Percentiles rank a stretch among this genome's conserved stretches.
Conservation (phyloP, 805 yeast species). For the Danielozyma ontarioensis region DNA sequence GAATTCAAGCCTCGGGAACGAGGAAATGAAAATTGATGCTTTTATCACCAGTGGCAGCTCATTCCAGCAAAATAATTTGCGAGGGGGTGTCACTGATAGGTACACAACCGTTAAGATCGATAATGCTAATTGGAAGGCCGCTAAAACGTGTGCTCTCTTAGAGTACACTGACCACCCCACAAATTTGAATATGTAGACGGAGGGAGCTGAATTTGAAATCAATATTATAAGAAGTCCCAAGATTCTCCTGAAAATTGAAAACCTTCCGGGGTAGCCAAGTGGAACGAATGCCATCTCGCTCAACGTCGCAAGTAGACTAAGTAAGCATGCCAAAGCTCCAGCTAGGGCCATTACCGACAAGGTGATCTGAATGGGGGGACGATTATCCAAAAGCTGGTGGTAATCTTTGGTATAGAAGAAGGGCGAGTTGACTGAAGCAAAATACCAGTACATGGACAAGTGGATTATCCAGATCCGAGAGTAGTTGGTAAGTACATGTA, state of each 20-base stretch:
- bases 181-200: slow-evolving; percentile 24
- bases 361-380: slow-evolving; percentile 41
- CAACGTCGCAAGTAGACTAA: slow-evolving; percentile 20
- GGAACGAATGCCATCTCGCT: slow-evolving; percentile 22
- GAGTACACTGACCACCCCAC: slow-evolving; percentile 20
- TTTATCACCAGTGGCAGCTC: slow-evolving; percentile 6
- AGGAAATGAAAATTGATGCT: slow-evolving; percentile 12
- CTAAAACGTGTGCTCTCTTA: slow-evolving; percentile 16
- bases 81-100: slow-evolving; percentile 23
- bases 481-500: slow-evolving; percentile 45
- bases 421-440: slow-evolving; percentile 46
- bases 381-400: slow-evolving; percentile 34
- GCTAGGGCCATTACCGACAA: slow-evolving; percentile 43
- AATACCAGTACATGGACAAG: slow-evolving; percentile 47
- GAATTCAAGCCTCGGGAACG: slow-evolving; percentile 19
- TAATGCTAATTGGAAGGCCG: slow-evolving; percentile 20
- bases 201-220: slow-evolving; percentile 18
- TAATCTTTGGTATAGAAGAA: slow-evolving; percentile 43
- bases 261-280: slow-evolving; percentile 18
- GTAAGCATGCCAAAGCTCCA: slow-evolving; percentile 34
- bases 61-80: slow-evolving; percentile 11
- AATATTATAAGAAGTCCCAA: slow-evolving; percentile 11
- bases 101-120: slow-evolving; percentile 25
- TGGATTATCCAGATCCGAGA: slow-evolving; percentile 53
- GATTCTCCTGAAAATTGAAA: slow-evolving; percentile 8